Evolutionary conservation across 1,139 yeast species (phyloP), one percentile per base, ranked within the genome.

Genomic region (Magnusiomyces ingens): DNA sequence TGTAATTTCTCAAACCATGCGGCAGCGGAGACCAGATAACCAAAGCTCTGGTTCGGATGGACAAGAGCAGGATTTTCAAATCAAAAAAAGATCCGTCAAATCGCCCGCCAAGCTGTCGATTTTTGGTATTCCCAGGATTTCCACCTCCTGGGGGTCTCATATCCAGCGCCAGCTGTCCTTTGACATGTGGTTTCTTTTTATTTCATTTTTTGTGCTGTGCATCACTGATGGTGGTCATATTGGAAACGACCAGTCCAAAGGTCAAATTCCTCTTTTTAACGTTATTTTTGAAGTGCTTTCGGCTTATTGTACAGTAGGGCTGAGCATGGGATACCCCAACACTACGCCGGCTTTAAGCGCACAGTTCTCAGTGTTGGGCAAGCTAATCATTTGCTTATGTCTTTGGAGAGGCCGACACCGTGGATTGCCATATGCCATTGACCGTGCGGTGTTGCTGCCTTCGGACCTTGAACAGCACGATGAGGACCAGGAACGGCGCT

Each of bases 341-440:
- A 73, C 79, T 6, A 73, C 79, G 58, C 75, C 89, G 2, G 87
- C 97, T 1, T 79, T 93, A 49, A 77, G 85, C 15, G 91, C 81
- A 0, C 78, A 85, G 64, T 88, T 91, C 63, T 76, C 80, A 29
- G 77, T 79, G 0, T 64, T 93, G 10, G 85, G 96, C 1, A 93
- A 93, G 64, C 74, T 94, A 52, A 87, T 91, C 2, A 82, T 93
- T 46, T 83, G 89, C 58, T 93, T 91, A 4, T 81, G 89, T 84
- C 82, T 93, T 85, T 79, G 93, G 51, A 81, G 99, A 72, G 98
- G 99, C 8, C 78, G 97, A 56, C 98, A 91, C 65, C 88, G 99
- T 78, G 99, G 99, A 44, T 75, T 93, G 55, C 99, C 99, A 0
- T 90, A 93, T 65, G 75, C 93, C 0, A 77, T 94, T 55, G 99